phyloP scores from a whole-genome alignment of 139 green algal species.

The Micractinium conductrix region DNA sequence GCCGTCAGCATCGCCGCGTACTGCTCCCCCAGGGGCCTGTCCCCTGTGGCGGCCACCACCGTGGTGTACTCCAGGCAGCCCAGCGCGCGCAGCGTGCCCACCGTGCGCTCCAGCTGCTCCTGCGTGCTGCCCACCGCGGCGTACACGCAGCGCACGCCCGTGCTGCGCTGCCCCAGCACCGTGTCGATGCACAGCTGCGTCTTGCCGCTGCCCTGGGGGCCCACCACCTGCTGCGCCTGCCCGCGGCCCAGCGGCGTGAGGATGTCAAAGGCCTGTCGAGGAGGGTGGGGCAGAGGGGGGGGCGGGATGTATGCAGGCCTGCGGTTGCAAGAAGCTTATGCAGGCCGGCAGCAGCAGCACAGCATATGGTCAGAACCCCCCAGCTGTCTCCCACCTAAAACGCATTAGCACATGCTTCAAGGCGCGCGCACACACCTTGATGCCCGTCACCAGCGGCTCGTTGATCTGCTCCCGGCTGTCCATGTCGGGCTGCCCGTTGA shows the following conservation, averaged over 20 bases:
- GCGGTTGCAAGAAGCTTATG: neutral
- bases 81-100: conserved; percentile 44
- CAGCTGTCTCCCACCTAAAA: neutral
- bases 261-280: conserved; percentile 75
- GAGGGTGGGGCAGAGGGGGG: too few species aligned
- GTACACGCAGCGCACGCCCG: conserved; percentile 66
- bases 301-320: neutral
- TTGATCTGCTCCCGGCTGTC: conserved; percentile 79
- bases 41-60: conserved; percentile 60
- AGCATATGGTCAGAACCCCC: too few species aligned
- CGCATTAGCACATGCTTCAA: too few species aligned
- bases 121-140: conserved; percentile 50
- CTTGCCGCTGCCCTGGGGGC: conserved; percentile 65
- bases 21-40: conserved; percentile 66
- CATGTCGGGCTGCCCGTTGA: conserved; percentile 74
- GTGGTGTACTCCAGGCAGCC: conserved; percentile 70
- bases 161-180: conserved; percentile 56
- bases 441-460: conserved; percentile 76
- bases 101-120: conserved; percentile 44
- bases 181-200: conserved; percentile 72
- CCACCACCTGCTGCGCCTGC: conserved; percentile 76
- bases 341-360: neutral
- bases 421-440: conserved; percentile 53
- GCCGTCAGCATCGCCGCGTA: conserved; percentile 74
- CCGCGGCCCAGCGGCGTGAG: conserved; percentile 88